Conservation (phyloP, 2,329 filamentous ascomycete genomes). For the Aureobasidium sp. region DNA sequence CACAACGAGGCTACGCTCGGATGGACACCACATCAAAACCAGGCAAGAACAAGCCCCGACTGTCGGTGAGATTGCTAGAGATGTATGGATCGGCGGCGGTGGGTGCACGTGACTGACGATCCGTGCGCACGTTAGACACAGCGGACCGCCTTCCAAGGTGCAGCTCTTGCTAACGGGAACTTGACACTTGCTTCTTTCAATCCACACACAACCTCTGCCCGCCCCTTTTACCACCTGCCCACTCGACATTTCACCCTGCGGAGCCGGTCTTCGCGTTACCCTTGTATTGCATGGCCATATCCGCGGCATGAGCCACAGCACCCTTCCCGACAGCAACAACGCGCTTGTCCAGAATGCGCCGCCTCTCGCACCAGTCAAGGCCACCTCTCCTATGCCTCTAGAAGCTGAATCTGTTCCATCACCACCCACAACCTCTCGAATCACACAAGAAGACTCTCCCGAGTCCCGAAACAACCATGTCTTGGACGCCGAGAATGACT, state of each 20-base stretch:
- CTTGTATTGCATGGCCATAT: conserved; percentile 10
- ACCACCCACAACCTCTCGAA: background rate
- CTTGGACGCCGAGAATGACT: conserved; percentile 31
- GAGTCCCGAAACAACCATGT: background rate
- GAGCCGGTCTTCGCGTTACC: conserved; percentile 6
- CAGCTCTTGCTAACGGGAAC: conserved; percentile 6
- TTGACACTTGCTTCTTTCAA: conserved; percentile 7
- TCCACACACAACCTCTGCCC: background rate
- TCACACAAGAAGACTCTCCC: background rate
- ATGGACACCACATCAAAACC: background rate
- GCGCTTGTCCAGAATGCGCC: conserved; percentile 11
- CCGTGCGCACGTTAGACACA: background rate
- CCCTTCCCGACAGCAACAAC: conserved; percentile 7
- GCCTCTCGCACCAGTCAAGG: background rate
- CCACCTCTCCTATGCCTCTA: background rate
- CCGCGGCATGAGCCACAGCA: conserved; percentile 12
- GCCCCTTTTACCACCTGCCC: background rate
- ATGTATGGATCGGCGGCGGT: background rate
- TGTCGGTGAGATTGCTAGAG: conserved; percentile 3
- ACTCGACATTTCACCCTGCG: background rate
- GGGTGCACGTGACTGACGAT: background rate
- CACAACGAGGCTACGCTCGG: background rate
- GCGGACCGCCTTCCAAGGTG: conserved; percentile 1
- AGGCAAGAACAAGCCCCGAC: conserved; percentile 1
- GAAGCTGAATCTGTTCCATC: background rate